Conservation (phyloP, 192 early-diverging fungal species). For the Linnemannia zychae region DNA sequence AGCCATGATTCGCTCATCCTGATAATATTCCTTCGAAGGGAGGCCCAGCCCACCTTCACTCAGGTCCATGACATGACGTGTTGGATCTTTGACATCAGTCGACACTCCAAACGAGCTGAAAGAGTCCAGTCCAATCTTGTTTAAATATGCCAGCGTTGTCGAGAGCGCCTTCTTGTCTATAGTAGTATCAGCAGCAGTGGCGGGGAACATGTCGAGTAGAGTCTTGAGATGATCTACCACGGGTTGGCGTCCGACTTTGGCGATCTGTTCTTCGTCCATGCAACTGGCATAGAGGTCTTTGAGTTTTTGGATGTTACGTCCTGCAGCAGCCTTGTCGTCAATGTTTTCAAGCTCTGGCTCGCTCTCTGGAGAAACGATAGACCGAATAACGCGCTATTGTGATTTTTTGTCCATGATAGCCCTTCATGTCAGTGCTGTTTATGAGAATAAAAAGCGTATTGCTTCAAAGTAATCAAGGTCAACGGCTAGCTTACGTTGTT, state of each 20-base stretch:
- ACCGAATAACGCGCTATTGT: constrained; percentile 13
- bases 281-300: constrained; percentile 70
- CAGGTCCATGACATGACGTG: constrained; percentile 61
- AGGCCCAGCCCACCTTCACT: constrained; percentile 64
- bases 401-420: constrained; percentile 20
- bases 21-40: constrained; percentile 77
- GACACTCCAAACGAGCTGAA: constrained; percentile 61
- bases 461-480: neutral
- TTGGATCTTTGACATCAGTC: constrained; percentile 69
- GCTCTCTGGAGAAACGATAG: constrained; percentile 8
- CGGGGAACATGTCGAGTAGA: constrained; percentile 43
- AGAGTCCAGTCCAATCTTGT: constrained; percentile 39
- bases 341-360: neutral
- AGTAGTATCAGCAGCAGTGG: neutral
- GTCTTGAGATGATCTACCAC: constrained; percentile 41
- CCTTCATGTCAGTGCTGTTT: neutral
- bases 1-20: constrained; percentile 52
- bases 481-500: constrained; percentile 12
- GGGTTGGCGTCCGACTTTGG: constrained; percentile 52
- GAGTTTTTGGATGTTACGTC: constrained; percentile 66
- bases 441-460: neutral
- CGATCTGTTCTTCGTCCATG: constrained; percentile 58
- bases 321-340: constrained; percentile 35
- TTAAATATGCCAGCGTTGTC: constrained; percentile 25
- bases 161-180: constrained; percentile 4